A percentile compares a stretch with the other conserved stretches of the same genome.
phyloP scores from a whole-genome alignment of 2,329 filamentous ascomycete genomes.

The Ascochyta viciae-villosae region DNA sequence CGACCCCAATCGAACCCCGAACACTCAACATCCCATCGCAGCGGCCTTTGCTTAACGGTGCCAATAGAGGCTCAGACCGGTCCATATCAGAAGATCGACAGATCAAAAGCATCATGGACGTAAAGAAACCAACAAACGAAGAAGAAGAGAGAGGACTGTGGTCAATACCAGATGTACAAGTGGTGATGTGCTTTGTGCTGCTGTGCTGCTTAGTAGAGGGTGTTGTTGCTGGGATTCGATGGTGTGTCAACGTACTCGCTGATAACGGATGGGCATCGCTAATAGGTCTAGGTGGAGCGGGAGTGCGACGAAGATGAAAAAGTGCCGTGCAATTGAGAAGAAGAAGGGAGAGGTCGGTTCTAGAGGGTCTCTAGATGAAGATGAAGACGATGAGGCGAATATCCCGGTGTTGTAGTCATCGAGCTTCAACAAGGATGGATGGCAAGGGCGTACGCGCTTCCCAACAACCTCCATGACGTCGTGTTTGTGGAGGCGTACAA shows the following conservation, averaged over 20 bases:
- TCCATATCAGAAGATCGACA: neutral
- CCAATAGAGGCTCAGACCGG: neutral
- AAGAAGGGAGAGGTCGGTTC: neutral
- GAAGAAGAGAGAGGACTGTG: neutral
- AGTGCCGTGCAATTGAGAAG: neutral
- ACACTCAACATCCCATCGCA: too few relatives aligned
- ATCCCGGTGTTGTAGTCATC: neutral
- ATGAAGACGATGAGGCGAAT: slow-evolving; percentile 11
- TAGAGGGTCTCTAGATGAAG: neutral
- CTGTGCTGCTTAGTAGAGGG: slow-evolving; percentile 7
- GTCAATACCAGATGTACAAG: slow-evolving; percentile 6
- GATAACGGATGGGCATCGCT: neutral
- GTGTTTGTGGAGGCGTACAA: too few relatives aligned
- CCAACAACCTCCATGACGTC: too few relatives aligned
- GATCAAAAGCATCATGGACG: slow-evolving; percentile 5
- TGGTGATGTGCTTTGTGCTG: slow-evolving; percentile 8
- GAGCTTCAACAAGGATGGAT: too few relatives aligned
- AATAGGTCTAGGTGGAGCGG: slow-evolving; percentile 2
- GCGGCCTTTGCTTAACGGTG: neutral
- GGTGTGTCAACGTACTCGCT: neutral
- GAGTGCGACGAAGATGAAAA: too few relatives aligned
- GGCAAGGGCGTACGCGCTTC: too few relatives aligned
- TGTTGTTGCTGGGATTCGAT: neutral
- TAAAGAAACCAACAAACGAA: neutral
- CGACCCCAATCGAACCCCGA: neutral